Base-by-base conservation (phyloP, 495 filamentous ascomycete genomes). In the Podospora pseudopauciseta region DNA sequence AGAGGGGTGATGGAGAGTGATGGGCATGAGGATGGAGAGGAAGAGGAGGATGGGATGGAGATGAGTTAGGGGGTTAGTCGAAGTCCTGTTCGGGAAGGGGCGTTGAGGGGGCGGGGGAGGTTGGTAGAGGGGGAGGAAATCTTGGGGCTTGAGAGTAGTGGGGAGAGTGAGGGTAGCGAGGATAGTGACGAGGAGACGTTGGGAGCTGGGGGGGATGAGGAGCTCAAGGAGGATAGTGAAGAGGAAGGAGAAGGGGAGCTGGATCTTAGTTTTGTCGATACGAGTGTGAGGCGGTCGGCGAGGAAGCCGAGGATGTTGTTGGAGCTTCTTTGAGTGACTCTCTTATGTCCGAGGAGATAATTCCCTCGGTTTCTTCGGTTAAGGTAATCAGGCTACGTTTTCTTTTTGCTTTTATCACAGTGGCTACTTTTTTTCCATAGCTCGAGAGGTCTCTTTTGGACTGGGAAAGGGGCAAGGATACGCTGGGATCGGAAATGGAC, bases 31-130 rank as follows among this genome's bases (percentile, higher is more conserved):
- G 88, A 90, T 63, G 84, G 74, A 5, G 85, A 76, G 3, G 88
- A 88, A 16, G 91, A 93, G 34, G 88, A 90, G 63, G 91, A 92
- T 64, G 82, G 81, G 27, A 84, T 84, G 82, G 82, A 84, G 65
- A 76, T 84, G 68, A 79, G 78, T 9, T 83, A 70, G 70, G 49
- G 39, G 39, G 39, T 3, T 49, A 4, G 7, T 32, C 39, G 39
- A 49, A 6, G 13, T 49, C 39, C 39, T 49, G 39, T 49, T 49
- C 39, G 15, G 13, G 39, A 49, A 49, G 15, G 9, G 39, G 39
- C 2, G 5, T 16, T 49, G 39, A 49, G 13, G 39, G 39, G 39
- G 39, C 7, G 39, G 15, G 39, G 39, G 39, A 49, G 39, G 15
- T 13, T 49, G 39, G 39, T 49, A 11, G 39, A 49, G 13, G 1